Percentiles rank a stretch among this genome's conserved stretches.
Conservation (phyloP, 1,139 yeast species). For the Wickerhamomyces sp. region DNA sequence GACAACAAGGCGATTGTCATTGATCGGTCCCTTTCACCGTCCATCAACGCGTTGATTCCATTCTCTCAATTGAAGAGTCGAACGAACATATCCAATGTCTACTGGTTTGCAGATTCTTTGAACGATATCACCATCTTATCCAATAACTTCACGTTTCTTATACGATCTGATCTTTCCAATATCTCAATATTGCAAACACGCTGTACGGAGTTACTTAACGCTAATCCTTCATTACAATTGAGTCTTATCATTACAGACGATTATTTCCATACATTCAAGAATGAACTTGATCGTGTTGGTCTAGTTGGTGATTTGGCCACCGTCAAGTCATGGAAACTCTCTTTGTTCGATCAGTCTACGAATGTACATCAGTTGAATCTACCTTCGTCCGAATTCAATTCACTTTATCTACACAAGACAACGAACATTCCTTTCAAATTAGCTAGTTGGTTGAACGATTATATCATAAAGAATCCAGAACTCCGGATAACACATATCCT, state of each 20-base stretch:
- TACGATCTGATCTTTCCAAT: constrained; percentile 16
- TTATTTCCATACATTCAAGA: constrained; percentile 17
- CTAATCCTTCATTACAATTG: constrained; percentile 11
- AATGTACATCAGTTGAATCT: constrained; percentile 9
- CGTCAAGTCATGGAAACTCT: constrained; percentile 14
- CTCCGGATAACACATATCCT: constrained; percentile 33
- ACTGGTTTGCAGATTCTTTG: constrained; percentile 45
- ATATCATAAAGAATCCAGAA: constrained; percentile 32
- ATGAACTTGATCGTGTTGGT: constrained; percentile 18
- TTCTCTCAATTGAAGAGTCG: constrained; percentile 51
- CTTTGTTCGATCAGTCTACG: constrained; percentile 3
- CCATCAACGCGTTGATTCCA: constrained; percentile 56
- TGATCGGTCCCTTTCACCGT: constrained; percentile 48
- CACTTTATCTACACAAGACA: constrained; percentile 30
- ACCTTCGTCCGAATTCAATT: constrained; percentile 19
- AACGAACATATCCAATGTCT: constrained; percentile 53
- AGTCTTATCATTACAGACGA: constrained; percentile 21
- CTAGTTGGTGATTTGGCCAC: constrained; percentile 14
- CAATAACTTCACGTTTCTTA: constrained; percentile 17
- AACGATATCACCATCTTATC: constrained; percentile 5
- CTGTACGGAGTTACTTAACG: constrained; percentile 13
- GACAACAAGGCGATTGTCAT: constrained; percentile 43
- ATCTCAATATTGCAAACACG: constrained; percentile 11
- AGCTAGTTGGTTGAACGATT: constrained; percentile 29
- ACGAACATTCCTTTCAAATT: constrained; percentile 33